These are phyloP conservation scores for Nowakowskiella sp. DNA, from an alignment of 192 early-diverging fungal species.

Conservation along the genomic window DNA sequence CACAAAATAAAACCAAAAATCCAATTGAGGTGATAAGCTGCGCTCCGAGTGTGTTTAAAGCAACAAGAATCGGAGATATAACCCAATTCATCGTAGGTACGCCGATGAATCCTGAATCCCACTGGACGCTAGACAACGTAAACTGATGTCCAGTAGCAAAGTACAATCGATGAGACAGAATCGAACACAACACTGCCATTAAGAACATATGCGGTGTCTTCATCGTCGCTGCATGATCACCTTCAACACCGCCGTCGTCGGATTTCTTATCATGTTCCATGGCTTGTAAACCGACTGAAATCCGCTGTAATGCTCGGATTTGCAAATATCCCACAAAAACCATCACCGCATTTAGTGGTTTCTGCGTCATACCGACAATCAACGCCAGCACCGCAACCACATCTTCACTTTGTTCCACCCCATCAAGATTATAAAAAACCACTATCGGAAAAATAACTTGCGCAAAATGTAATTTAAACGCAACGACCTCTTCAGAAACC, in stretches of 20 bases:
- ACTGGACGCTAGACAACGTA: slow-evolving; percentile 83
- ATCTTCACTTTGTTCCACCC: slow-evolving; percentile 17
- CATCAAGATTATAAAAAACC: slow-evolving; percentile 20
- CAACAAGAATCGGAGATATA: slow-evolving; percentile 55
- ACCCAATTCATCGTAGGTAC: slow-evolving; percentile 61
- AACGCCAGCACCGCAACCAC: neutral
- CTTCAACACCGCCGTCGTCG: neutral
- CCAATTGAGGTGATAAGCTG: slow-evolving; percentile 30
- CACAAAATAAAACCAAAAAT: too few species aligned
- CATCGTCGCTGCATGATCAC: neutral
- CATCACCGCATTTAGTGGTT: too few species aligned
- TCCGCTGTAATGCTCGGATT: too few species aligned
- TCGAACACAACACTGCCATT: slow-evolving; percentile 34
- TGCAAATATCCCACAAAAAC: too few species aligned
- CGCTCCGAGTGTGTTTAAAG: slow-evolving; percentile 65
- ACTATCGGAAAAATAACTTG: slow-evolving; percentile 28
- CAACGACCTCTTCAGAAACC: too few species aligned
- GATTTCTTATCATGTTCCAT: neutral
- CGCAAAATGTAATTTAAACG: slow-evolving; percentile 27
- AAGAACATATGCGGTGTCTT: neutral
- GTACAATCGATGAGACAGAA: slow-evolving; percentile 56
- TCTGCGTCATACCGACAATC: neutral
- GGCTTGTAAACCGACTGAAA: neutral
- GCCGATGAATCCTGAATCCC: slow-evolving; percentile 82
- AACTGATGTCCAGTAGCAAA: slow-evolving; percentile 92